A percentile compares a stretch with the other conserved stretches of the same genome.
phyloP scores from a whole-genome alignment of 495 filamentous ascomycete genomes.

The Clavariopsis aquatica region DNA sequence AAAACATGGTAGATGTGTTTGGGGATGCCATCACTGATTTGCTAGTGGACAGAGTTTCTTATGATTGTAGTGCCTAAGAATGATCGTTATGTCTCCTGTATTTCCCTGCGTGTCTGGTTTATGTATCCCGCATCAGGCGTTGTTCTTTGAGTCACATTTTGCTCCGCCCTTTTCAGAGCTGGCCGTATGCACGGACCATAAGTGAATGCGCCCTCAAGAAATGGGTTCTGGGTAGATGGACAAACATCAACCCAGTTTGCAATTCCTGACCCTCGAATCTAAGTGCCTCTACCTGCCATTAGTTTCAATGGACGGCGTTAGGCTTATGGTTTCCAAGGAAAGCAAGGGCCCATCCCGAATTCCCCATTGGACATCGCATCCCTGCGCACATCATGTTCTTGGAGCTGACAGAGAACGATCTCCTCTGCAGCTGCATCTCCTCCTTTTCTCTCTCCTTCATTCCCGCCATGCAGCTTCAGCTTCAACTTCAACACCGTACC shows the following conservation, averaged over 20 bases:
- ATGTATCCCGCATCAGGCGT: not conserved
- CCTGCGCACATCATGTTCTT: constrained; percentile 4
- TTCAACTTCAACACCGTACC: not conserved
- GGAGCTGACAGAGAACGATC: not conserved
- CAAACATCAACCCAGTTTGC: no score
- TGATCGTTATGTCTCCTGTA: not conserved
- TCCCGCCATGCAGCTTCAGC: not conserved
- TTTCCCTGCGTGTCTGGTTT: not conserved
- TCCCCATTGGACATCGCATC: constrained; percentile 3
- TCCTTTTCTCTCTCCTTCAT: not conserved
- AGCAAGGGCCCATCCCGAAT: not conserved
- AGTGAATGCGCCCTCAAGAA: constrained; percentile 11
- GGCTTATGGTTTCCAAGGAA: no score
- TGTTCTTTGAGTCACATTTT: not conserved
- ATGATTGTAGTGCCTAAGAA: not conserved
- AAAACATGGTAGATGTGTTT: not conserved
- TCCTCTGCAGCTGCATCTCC: not conserved
- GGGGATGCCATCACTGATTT: not conserved
- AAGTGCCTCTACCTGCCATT: no score
- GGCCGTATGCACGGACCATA: constrained; percentile 5
- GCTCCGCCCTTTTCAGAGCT: constrained; percentile 3
- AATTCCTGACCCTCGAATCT: no score
- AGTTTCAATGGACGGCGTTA: no score
- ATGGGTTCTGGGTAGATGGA: no score
- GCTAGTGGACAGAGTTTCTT: no score